Evolutionary conservation across 192 early-diverging fungal species (phyloP).

Genomic region (Phycomyces blakesleeanus): DNA sequence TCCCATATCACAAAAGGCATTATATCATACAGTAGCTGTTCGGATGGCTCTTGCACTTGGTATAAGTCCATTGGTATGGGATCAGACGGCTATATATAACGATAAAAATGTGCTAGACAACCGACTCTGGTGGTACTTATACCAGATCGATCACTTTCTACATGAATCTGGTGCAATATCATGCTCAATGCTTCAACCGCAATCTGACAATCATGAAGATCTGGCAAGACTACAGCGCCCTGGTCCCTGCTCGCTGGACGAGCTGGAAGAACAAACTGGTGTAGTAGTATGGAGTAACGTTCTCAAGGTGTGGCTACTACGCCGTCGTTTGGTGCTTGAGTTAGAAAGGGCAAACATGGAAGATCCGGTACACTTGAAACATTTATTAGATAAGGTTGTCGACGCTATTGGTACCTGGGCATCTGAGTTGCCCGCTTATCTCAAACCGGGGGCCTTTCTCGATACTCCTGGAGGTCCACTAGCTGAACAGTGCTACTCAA

Average conservation of each 20-base stretch:
- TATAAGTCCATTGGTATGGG: constrained; percentile 1
- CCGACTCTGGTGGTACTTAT: constrained; percentile 28
- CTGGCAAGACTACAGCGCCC: constrained; percentile 13
- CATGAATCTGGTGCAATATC: constrained; percentile 16
- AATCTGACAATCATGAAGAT: constrained; percentile 17
- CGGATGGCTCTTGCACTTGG: constrained; percentile 20
- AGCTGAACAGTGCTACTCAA: constrained; percentile 15
- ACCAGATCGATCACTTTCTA: constrained; percentile 27
- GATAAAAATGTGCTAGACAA: constrained; percentile 20
- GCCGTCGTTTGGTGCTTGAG: constrained; percentile 12
- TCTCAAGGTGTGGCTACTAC: constrained; percentile 22
- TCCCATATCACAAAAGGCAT: constrained; percentile 12
- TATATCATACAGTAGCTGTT: constrained; percentile 24
- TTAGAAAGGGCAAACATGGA: constrained; percentile 10
- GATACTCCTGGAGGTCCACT: neutral
- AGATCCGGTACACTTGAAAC: neutral
- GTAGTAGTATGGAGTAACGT: constrained; percentile 18
- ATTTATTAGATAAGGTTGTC: constrained; percentile 9
- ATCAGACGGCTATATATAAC: neutral
- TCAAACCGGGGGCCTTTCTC: constrained; percentile 7
- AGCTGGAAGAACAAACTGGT: constrained; percentile 22
- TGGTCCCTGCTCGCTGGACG: constrained; percentile 19
- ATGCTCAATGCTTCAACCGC: constrained; percentile 19
- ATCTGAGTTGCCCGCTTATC: constrained; percentile 7
- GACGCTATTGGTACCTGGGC: constrained; percentile 3